Base-by-base conservation (phyloP, 768 basidiomycete genomes). In the Russula emetica region DNA sequence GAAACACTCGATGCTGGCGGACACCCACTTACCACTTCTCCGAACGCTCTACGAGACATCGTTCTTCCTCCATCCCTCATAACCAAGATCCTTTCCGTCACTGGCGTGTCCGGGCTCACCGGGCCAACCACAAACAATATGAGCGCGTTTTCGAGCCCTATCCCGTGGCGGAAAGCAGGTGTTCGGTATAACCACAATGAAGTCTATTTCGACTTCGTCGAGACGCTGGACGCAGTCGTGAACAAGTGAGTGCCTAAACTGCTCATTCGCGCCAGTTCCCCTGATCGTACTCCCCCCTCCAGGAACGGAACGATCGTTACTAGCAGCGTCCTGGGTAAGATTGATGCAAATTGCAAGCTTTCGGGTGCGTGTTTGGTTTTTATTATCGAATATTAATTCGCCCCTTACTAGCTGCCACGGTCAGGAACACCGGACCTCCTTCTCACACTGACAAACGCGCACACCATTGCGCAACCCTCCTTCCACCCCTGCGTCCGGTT, bases 401-500 rank as follows among this genome's bases (percentile, higher is more conserved):
- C n/a, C 5, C 14, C 53, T 24, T 53, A n/a, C n/a, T n/a, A 53
- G 51, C 32, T 20, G 42, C 32, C 20, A n/a, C 16, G 3, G 28
- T 5, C 24, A 87, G 94, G 94, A 51, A 94, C 87, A 50, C 95
- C 95, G n/a, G 95, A 97, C 70, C 80, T 95, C 58, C 77, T 86
- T 92, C 72, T 81, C 90, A 1, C 83, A 83, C 69, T 81, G 84
- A 34, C 76, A 94, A 69, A 78, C 78, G 38, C 62, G 14, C 57
- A 58, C 52, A 63, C 61, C 26, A 61, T 69, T 11, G 32, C 59
- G 2, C 91, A 95, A 69, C 89, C 87, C 66, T 84, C 90, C 2
- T 96, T 98, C 74, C 96, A 98, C 73, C 85, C 94, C 34, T 97
- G 94, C 72, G 86, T 98, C 61, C 83, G 95, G 92, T 92, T 73